Percentiles rank a stretch among this genome's conserved stretches.
These are phyloP conservation scores for Trichoderma hamatum DNA, from an alignment of 2,329 filamentous ascomycete genomes.

Conservation along the genomic window DNA sequence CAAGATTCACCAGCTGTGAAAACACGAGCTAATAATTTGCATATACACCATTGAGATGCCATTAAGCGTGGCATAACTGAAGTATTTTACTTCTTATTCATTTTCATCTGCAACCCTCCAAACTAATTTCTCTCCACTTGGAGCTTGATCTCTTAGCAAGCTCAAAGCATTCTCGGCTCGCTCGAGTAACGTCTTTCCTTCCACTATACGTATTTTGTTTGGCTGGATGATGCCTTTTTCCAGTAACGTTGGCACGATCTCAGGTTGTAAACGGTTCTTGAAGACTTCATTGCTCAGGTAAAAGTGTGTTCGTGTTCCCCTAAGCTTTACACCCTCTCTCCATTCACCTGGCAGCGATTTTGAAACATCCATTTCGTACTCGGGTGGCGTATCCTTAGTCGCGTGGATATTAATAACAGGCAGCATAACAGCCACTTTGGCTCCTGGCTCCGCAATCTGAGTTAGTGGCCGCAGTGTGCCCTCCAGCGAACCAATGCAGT, in stretches of 20 bases:
- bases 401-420: slow-evolving; percentile 58
- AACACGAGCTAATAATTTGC: not conserved
- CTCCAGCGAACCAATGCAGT: slow-evolving; percentile 32
- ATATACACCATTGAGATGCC: not conserved
- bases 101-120: slow-evolving; percentile 34
- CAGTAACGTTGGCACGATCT: slow-evolving; percentile 56
- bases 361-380: slow-evolving; percentile 58
- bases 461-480: slow-evolving; percentile 54
- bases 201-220: slow-evolving; percentile 47
- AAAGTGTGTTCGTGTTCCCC: not conserved
- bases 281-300: not conserved
- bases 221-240: slow-evolving; percentile 45
- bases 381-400: slow-evolving; percentile 49
- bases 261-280: slow-evolving; percentile 49
- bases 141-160: slow-evolving; percentile 41
- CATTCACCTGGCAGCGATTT: slow-evolving; percentile 47
- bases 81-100: not conserved
- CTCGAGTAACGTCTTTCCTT: slow-evolving; percentile 45
- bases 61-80: not conserved
- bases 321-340: slow-evolving; percentile 48
- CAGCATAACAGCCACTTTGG: slow-evolving; percentile 60
- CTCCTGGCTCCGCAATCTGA: slow-evolving; percentile 52
- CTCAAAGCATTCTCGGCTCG: slow-evolving; percentile 45
- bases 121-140: slow-evolving; percentile 48
- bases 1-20: too few relatives aligned